phyloP scores from a whole-genome alignment of 192 early-diverging fungal species.

The Coemansia sp. region DNA sequence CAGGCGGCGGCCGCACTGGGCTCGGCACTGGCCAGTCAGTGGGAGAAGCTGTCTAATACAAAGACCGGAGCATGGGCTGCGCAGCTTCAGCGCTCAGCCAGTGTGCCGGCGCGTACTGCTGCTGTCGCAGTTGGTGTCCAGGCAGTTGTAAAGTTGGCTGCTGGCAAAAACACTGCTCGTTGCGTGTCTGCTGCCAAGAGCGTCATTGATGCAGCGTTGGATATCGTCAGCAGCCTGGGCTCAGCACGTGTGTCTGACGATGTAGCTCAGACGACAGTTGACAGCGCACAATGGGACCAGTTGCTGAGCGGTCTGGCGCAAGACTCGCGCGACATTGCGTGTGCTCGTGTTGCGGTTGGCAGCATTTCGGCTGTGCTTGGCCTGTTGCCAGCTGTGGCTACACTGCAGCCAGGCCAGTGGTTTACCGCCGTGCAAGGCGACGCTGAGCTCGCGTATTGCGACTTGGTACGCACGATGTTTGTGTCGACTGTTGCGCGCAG shows the following conservation, averaged over 20 bases:
- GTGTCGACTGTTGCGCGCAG: conserved; percentile 8
- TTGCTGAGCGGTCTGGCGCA: conserved; percentile 17
- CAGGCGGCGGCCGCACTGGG: conserved; percentile 13
- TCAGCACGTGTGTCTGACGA: not conserved
- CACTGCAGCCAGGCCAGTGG: conserved; percentile 28
- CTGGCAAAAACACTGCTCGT: not conserved
- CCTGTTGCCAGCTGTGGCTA: conserved; percentile 3
- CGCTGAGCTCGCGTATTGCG: conserved; percentile 13
- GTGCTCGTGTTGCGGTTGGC: conserved; percentile 14
- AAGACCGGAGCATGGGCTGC: conserved; percentile 12
- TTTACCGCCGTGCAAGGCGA: conserved; percentile 6
- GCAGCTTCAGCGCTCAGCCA: conserved; percentile 16
- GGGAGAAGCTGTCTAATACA: not conserved
- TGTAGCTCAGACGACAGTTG: conserved; percentile 6
- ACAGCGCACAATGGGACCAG: conserved; percentile 14
- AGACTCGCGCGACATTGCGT: not conserved
- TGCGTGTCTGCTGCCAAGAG: conserved; percentile 11
- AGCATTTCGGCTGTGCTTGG: conserved; percentile 19
- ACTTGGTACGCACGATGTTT: conserved; percentile 22
- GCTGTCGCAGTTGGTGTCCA: conserved; percentile 37
- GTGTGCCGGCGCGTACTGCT: conserved; percentile 1
- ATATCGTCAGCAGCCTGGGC: not conserved
- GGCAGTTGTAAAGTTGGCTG: conserved; percentile 18
- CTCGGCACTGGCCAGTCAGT: conserved; percentile 14
- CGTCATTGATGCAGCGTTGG: conserved; percentile 18